Conservation (phyloP, 2,329 filamentous ascomycete species). For the Claviceps africana region DNA sequence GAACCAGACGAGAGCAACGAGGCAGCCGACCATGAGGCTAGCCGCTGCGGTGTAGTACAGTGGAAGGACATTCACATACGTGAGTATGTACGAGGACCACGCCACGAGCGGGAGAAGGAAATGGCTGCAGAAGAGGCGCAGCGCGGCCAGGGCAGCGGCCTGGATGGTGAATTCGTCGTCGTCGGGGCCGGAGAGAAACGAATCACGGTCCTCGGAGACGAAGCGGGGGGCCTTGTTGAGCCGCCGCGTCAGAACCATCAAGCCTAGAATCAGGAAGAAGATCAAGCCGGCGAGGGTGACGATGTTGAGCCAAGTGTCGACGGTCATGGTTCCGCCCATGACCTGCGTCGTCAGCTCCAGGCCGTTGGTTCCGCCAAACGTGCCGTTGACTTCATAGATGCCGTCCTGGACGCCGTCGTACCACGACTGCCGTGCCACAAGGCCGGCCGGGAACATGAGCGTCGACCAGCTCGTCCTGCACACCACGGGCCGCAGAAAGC, state of each 20-base stretch:
- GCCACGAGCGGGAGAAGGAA: slow-evolving; percentile 59
- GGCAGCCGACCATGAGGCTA: slow-evolving; percentile 9
- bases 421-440: slow-evolving; percentile 9
- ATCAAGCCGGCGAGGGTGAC: slow-evolving; percentile 46
- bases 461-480: slow-evolving; percentile 24
- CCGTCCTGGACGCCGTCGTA: slow-evolving; percentile 30
- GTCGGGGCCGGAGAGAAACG: background rate
- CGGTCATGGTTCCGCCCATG: slow-evolving; percentile 47
- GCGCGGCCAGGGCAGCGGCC: slow-evolving; percentile 28
- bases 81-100: slow-evolving; percentile 58
- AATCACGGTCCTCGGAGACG: background rate
- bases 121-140: slow-evolving; percentile 62
- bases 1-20: slow-evolving; percentile 17
- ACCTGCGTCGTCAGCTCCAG: slow-evolving; percentile 54
- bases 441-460: slow-evolving; percentile 42
- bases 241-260: slow-evolving; percentile 29
- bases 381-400: slow-evolving; percentile 53
- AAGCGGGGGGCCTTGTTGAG: background rate
- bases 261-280: slow-evolving; percentile 43
- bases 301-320: slow-evolving; percentile 56
- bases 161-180: background rate
- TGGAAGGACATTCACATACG: slow-evolving; percentile 8
- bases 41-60: slow-evolving; percentile 21
- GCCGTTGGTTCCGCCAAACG: slow-evolving; percentile 39
- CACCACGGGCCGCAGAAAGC: slow-evolving; percentile 57